Base-by-base conservation (phyloP, 2,329 filamentous ascomycete species). In the Chalaropsis ovoidea region DNA sequence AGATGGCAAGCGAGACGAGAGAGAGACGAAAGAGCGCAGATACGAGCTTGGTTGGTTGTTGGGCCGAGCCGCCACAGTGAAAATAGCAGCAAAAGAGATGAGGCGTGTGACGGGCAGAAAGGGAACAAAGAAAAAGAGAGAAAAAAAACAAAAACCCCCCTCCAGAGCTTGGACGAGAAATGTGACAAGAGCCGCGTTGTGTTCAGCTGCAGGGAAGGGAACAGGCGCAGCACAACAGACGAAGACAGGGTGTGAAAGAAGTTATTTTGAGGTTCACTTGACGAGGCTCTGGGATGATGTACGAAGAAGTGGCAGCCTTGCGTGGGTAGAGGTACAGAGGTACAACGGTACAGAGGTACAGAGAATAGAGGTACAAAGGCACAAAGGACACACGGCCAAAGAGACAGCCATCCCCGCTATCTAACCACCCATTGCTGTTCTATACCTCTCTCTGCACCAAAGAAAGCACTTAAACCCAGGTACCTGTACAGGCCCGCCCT, bases 201-300 rank as follows among this genome's bases (percentile, higher is more conserved):
- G 7, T 3, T 43, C 13, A 10, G 13, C 24, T 7, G 31, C 19
- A 35, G 17, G 39, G 54, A 17, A 58, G 6, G 27, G 24, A 22
- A 19, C 6, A 35, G 17, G 27, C 27, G 31, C 24, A 39, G 54
- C 54, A 58, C n/a, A 58, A 58, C n/a, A 58, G 54, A 58, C 54
- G 15, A 58, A 31, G 24, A 35, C 19, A 22, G 52, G 52, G 52
- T 27, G 27, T 35, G 54, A 39, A 10, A 11, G 31, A 27, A 27
- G 3, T 39, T 13, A 58, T 17, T 17, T 19, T 35, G 27, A 58
- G 54, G 27, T 3, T 27, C 15, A 19, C 27, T 39, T 58, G 54
- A 58, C 54, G 10, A 58, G 54, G 54, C 54, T 58, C 43, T 47
- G 43, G n/a, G 49, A 27, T 35, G 31, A 58, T 35, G 54, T 39